Conservation (phyloP, 768 basidiomycete genomes). For the Russula lepida region DNA sequence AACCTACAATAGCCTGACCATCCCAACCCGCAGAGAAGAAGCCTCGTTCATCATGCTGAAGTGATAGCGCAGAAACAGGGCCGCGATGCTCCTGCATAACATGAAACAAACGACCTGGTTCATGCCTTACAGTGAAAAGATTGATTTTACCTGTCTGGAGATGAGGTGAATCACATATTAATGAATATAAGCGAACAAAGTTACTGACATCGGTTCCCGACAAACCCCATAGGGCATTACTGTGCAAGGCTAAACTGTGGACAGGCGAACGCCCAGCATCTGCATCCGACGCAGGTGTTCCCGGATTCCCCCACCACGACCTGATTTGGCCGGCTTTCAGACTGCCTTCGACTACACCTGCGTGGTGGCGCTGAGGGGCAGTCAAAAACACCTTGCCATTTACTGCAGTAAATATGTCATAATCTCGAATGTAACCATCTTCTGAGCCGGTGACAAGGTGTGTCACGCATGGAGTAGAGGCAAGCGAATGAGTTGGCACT, state of each 20-base stretch:
- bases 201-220: conserved; percentile 70
- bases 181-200: conserved; percentile 26
- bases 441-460: conserved; percentile 87
- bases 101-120: conserved; percentile 72
- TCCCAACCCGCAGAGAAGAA: conserved; percentile 95
- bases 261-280: conserved; percentile 49
- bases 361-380: conserved; percentile 81
- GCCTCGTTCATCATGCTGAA: conserved; percentile 75
- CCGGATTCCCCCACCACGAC: conserved; percentile 87
- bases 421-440: conserved; percentile 88
- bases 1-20: conserved; percentile 71
- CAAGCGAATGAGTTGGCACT: conserved; percentile 79
- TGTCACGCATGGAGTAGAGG: conserved; percentile 77
- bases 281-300: conserved; percentile 4
- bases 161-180: conserved; percentile 7
- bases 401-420: conserved; percentile 82
- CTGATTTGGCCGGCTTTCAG: conserved; percentile 83
- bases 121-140: conserved; percentile 87
- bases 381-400: conserved; percentile 84
- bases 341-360: conserved; percentile 84
- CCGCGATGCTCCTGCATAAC: conserved; percentile 68
- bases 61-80: conserved; percentile 76
- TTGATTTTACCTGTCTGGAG: conserved; percentile 81
- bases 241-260: conserved; percentile 85
- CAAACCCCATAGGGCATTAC: conserved; percentile 88